phyloP scores from a whole-genome alignment of 2,329 filamentous ascomycete genomes.

The Neopestalotiopsis sp. region DNA sequence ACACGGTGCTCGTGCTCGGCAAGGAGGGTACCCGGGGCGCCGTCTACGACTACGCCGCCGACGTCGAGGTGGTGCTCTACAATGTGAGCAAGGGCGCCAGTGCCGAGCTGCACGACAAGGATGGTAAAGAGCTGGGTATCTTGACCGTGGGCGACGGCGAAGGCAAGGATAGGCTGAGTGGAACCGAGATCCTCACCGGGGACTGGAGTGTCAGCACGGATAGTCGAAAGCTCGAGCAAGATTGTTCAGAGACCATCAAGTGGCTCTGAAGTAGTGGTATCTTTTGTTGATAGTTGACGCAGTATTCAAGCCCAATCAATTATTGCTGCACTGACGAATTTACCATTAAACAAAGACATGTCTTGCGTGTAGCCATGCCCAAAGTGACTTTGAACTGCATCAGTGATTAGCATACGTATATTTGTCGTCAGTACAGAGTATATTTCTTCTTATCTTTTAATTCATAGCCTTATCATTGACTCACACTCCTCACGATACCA shows the following conservation, averaged over 20 bases:
- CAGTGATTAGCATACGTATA: too few species aligned
- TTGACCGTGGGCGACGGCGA: slow-evolving; percentile 41
- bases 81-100: slow-evolving; percentile 45
- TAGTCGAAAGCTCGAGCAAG: slow-evolving; percentile 28
- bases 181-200: slow-evolving; percentile 46
- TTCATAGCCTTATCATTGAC: too few species aligned
- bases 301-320: not conserved
- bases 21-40: slow-evolving; percentile 43
- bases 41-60: slow-evolving; percentile 52
- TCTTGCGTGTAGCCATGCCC: not conserved
- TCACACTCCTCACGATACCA: too few species aligned
- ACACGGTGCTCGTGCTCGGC: slow-evolving; percentile 53
- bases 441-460: too few species aligned
- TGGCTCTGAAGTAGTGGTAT: slow-evolving; percentile 24
- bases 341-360: not conserved
- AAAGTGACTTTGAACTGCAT: not conserved
- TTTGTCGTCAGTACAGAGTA: too few species aligned
- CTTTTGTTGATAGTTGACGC: not conserved
- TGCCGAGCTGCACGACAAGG: slow-evolving; percentile 46
- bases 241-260: slow-evolving; percentile 26
- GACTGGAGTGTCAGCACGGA: slow-evolving; percentile 27
- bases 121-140: slow-evolving; percentile 45
- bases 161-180: slow-evolving; percentile 44
- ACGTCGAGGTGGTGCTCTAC: slow-evolving; percentile 54
- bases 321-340: not conserved